A percentile compares a stretch with the other conserved stretches of the same genome.
Evolutionary conservation across 805 yeast genomes (phyloP).

Genomic region (Spathaspora girioi): DNA sequence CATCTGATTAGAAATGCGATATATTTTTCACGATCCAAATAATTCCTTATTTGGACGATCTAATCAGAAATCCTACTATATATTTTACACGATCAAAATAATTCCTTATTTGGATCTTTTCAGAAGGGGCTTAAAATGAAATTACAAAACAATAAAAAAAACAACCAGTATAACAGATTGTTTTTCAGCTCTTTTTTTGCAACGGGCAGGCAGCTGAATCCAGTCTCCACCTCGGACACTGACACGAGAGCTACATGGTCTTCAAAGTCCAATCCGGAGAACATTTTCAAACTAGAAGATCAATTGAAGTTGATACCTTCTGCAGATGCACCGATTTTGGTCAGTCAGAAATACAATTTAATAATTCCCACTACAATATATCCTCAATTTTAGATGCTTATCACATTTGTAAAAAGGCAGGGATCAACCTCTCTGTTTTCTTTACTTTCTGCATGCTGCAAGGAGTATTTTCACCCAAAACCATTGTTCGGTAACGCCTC

Average conservation of each 20-base stretch:
- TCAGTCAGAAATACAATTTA: too few relatives aligned
- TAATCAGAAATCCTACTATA: background rate
- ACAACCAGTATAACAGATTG: background rate
- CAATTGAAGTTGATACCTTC: too few relatives aligned
- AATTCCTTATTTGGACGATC: background rate
- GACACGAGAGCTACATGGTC: background rate
- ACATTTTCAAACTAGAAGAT: too few relatives aligned
- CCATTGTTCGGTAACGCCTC: too few relatives aligned
- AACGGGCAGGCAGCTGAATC: background rate
- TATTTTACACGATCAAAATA: background rate
- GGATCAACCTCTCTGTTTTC: too few relatives aligned
- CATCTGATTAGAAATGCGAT: background rate
- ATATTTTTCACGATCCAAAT: background rate
- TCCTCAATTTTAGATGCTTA: too few relatives aligned
- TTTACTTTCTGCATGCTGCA: too few relatives aligned
- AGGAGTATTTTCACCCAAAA: too few relatives aligned
- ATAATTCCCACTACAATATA: too few relatives aligned
- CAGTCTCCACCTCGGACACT: background rate
- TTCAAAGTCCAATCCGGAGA: too few relatives aligned
- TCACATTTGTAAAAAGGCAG: too few relatives aligned
- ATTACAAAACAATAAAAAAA: background rate
- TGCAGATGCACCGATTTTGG: too few relatives aligned
- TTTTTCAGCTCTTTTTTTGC: background rate
- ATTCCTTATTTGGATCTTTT: background rate
- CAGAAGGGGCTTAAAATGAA: background rate